Evolutionary conservation across 768 basidiomycete genomes (phyloP).

Genomic region (Cubamyces lactineus): DNA sequence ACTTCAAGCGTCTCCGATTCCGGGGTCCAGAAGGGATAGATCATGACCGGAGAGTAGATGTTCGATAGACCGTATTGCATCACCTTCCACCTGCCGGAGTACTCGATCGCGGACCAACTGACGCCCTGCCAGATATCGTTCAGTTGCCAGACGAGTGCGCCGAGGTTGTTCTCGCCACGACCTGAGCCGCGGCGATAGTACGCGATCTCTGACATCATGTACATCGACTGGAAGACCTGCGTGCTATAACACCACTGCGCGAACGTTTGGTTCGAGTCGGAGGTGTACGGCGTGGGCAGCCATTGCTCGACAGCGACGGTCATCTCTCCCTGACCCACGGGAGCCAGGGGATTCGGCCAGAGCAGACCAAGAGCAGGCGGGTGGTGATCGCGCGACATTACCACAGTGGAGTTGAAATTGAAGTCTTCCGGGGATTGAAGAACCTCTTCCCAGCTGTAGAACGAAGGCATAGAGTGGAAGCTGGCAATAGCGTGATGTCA

Average conservation of each 20-base stretch:
- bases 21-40: constrained; percentile 61
- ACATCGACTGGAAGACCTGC: constrained; percentile 61
- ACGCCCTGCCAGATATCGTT: constrained; percentile 66
- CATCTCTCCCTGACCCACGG: constrained; percentile 57
- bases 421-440: constrained; percentile 55
- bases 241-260: constrained; percentile 68
- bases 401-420: constrained; percentile 59
- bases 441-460: constrained; percentile 64
- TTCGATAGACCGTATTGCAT: constrained; percentile 54
- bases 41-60: constrained; percentile 50
- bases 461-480: constrained; percentile 66
- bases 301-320: constrained; percentile 53
- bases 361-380: constrained; percentile 53
- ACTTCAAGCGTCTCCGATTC: constrained; percentile 51
- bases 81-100: constrained; percentile 63
- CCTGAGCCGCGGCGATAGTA: constrained; percentile 64
- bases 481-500: constrained; percentile 31
- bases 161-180: constrained; percentile 59
- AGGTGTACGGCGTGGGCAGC: constrained; percentile 54
- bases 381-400: constrained; percentile 59
- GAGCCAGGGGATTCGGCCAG: constrained; percentile 60
- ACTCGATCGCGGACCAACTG: constrained; percentile 59
- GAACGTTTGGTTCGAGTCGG: constrained; percentile 58
- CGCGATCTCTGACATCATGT: constrained; percentile 57
- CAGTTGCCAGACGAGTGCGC: constrained; percentile 61